Evolutionary conservation across 108 stramenopile species (phyloP), one percentile per base, ranked within the genome.

Genomic region (Epithemia pelagica): DNA sequence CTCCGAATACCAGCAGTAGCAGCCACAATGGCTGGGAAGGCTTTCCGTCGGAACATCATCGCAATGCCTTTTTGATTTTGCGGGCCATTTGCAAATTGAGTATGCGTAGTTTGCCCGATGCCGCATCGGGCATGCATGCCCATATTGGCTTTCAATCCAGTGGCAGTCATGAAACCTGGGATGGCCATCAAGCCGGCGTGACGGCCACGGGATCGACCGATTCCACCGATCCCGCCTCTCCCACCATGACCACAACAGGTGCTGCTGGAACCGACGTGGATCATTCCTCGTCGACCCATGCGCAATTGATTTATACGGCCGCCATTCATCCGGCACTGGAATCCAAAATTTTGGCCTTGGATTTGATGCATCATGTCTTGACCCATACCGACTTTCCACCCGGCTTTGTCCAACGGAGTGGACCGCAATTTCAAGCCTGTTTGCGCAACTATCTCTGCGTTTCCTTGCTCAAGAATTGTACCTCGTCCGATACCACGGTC

Each of bases 61-160:
- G 85, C 54, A 96, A 99, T 81, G 97, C 96, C 52, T 97, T 95
- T 77, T 71, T 97, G 61, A 86, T 98, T 24, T 82, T 99, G 54
- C 77, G 98, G 19, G 91, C 94, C 32, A 69, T 99, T 53, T 99
- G 98, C 85, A 95, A 95, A 74, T 72, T 97, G 30, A 91, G 88
- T 58, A 94, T 92, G 86, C 89, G 94, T 61, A 86, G 18, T 33
- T 68, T 71, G 51, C 80, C 80, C 18, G 56, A 57, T 21, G 37
- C 56, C 30, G 56, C 53, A 27, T 23, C 67, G 2, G 58, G 69
- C 2, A 54, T 65, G 68, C 77, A 74, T 27, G 56, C 54, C 26
- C 71, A 72, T 54, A 46, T 75, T 56, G 74, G 74, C 30, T 69
- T 75, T 58, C 71, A 69, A 60, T 52, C 72, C 8, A 76, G 64